Percentiles rank a stretch among this genome's conserved stretches.
Conservation (phyloP, 108 stramenopile genomes). For the Cylindrotheca closterium region DNA sequence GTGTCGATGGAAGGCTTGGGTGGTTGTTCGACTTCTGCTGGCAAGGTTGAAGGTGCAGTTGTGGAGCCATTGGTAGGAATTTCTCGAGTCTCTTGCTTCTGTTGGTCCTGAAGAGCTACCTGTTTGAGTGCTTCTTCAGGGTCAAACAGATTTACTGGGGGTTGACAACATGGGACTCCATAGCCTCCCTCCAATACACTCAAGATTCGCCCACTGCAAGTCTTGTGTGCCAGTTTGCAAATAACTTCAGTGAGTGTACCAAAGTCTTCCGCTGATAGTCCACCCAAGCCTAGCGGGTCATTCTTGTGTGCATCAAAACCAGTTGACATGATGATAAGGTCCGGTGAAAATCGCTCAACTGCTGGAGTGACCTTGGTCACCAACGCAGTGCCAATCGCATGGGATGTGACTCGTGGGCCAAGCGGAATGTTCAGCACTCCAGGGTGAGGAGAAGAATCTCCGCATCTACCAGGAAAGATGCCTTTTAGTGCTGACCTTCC, state of each 20-base stretch:
- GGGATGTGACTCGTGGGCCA: slow-evolving; percentile 67
- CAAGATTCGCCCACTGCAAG: slow-evolving; percentile 92
- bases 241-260: slow-evolving; percentile 80
- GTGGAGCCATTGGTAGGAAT: not conserved
- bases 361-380: slow-evolving; percentile 74
- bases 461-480: slow-evolving; percentile 88
- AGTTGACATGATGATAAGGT: slow-evolving; percentile 92
- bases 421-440: slow-evolving; percentile 90
- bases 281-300: slow-evolving; percentile 88
- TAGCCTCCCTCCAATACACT: slow-evolving; percentile 98
- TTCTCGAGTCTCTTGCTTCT: not conserved
- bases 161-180: slow-evolving; percentile 87
- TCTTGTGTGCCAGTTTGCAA: slow-evolving; percentile 78
- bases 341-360: slow-evolving; percentile 90
- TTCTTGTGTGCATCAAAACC: slow-evolving; percentile 95
- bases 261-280: slow-evolving; percentile 83
- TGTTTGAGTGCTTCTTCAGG: slow-evolving; percentile 2
- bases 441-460: slow-evolving; percentile 78
- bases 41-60: not conserved
- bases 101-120: no score
- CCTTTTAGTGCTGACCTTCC: slow-evolving; percentile 56
- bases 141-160: slow-evolving; percentile 5
- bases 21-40: not conserved
- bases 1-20: no score
- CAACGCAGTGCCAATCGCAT: slow-evolving; percentile 73